Evolutionary conservation across 805 yeast species (phyloP).

Genomic region (Nakazawaea sp.): DNA sequence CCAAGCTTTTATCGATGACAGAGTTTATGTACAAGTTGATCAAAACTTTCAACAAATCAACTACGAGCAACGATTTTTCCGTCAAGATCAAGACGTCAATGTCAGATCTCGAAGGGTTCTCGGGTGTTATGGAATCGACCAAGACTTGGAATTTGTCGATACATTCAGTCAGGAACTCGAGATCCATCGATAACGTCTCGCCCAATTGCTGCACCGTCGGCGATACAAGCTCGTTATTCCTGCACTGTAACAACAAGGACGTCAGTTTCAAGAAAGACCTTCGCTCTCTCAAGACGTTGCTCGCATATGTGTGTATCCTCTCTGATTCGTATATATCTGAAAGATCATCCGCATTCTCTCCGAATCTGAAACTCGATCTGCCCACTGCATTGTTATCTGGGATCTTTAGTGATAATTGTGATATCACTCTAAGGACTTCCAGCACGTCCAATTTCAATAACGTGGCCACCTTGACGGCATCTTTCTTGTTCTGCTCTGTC

Average conservation of each 20-base stretch:
- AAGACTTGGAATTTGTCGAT: neutral
- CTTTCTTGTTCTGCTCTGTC: constrained; percentile 25
- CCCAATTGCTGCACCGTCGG: constrained; percentile 29
- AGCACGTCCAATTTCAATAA: constrained; percentile 30
- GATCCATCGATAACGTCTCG: constrained; percentile 22
- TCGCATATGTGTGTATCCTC: constrained; percentile 27
- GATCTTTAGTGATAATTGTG: constrained; percentile 30
- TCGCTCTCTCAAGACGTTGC: constrained; percentile 43
- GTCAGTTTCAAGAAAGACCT: constrained; percentile 37
- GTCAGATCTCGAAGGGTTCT: neutral
- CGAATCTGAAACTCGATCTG: neutral
- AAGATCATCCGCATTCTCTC: constrained; percentile 11
- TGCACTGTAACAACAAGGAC: constrained; percentile 27
- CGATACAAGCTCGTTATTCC: constrained; percentile 18
- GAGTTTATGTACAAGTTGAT: constrained; percentile 20
- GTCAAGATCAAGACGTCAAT: neutral
- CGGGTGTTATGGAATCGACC: neutral
- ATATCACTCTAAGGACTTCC: constrained; percentile 44
- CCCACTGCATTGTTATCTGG: constrained; percentile 21
- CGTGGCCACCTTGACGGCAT: constrained; percentile 33
- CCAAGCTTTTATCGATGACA: constrained; percentile 22
- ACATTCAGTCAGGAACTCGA: neutral
- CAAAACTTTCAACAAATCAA: constrained; percentile 14
- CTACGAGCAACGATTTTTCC: constrained; percentile 9
- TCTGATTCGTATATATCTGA: constrained; percentile 26